phyloP scores from a whole-genome alignment of 352 stramenopile species.

The Pythium myriotylum region DNA sequence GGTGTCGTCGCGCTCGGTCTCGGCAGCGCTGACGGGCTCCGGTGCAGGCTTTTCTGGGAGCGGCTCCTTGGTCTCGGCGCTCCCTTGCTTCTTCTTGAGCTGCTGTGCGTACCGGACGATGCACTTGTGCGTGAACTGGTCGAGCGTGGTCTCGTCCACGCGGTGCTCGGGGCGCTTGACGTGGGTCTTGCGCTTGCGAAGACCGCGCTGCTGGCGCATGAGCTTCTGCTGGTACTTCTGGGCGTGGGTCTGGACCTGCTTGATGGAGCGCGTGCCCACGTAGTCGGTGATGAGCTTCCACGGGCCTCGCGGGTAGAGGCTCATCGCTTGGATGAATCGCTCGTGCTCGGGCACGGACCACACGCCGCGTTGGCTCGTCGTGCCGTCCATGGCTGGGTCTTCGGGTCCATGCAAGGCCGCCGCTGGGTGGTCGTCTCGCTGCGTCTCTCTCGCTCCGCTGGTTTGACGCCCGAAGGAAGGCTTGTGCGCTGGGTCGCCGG shows the following conservation, averaged over 20 bases:
- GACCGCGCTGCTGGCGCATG: conserved; percentile 62
- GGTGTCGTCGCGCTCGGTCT: neutral
- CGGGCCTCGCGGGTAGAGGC: conserved; percentile 65
- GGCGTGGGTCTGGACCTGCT: conserved; percentile 79
- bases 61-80: neutral
- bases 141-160: conserved; percentile 15
- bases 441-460: neutral
- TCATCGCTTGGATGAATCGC: conserved; percentile 78
- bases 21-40: neutral
- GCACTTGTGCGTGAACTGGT: conserved; percentile 24
- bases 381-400: conserved; percentile 1
- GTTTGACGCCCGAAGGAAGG: neutral
- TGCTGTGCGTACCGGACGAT: conserved; percentile 17
- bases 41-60: neutral
- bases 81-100: conserved; percentile 7
- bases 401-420: conserved; percentile 4
- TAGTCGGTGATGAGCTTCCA: conserved; percentile 75
- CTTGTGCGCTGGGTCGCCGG: neutral
- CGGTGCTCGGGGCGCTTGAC: conserved; percentile 30
- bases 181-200: conserved; percentile 66
- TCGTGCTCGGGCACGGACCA: conserved; percentile 78
- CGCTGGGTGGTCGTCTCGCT: conserved; percentile 3
- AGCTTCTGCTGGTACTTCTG: conserved; percentile 89
- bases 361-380: conserved; percentile 22
- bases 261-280: conserved; percentile 78